Conservation (phyloP, 768 basidiomycete species). For the Porphyrellus cyaneotinctus region DNA sequence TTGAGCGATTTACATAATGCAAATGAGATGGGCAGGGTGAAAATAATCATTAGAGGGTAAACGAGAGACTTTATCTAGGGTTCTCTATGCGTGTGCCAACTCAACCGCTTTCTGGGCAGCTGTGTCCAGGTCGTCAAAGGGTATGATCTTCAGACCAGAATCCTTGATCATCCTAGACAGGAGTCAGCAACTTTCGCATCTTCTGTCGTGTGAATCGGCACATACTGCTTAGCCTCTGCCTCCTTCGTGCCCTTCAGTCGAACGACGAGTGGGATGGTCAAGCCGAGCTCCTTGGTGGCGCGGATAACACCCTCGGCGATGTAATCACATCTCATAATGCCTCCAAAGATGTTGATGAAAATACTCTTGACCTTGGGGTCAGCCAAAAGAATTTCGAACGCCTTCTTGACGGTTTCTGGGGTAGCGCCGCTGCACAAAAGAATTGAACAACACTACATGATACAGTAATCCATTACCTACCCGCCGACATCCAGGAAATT, state of each 20-base stretch:
- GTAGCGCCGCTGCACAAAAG: slow-evolving; percentile 75
- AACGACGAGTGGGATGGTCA: slow-evolving; percentile 87
- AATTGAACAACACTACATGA: background rate
- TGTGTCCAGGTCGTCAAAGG: slow-evolving; percentile 91
- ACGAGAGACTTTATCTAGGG: slow-evolving; percentile 14
- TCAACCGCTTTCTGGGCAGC: slow-evolving; percentile 80
- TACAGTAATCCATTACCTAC: slow-evolving; percentile 35
- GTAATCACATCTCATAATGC: slow-evolving; percentile 99
- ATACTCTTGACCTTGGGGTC: slow-evolving; percentile 96
- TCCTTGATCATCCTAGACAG: slow-evolving; percentile 79
- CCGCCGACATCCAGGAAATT: slow-evolving; percentile 99
- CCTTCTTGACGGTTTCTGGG: slow-evolving; percentile 99
- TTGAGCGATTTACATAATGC: background rate
- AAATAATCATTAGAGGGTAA: slow-evolving; percentile 17
- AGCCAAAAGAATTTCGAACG: slow-evolving; percentile 88
- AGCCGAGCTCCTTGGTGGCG: slow-evolving; percentile 85
- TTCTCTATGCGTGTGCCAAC: slow-evolving; percentile 48
- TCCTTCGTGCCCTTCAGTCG: slow-evolving; percentile 98
- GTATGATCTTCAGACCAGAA: slow-evolving; percentile 88
- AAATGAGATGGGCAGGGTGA: background rate
- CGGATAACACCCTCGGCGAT: slow-evolving; percentile 98
- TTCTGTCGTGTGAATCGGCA: slow-evolving; percentile 10
- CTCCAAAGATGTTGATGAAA: slow-evolving; percentile 97
- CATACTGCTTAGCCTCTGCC: slow-evolving; percentile 89
- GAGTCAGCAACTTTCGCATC: slow-evolving; percentile 4